Conservation (phyloP, 768 basidiomycete genomes). For the Boletus pseudopeckii region DNA sequence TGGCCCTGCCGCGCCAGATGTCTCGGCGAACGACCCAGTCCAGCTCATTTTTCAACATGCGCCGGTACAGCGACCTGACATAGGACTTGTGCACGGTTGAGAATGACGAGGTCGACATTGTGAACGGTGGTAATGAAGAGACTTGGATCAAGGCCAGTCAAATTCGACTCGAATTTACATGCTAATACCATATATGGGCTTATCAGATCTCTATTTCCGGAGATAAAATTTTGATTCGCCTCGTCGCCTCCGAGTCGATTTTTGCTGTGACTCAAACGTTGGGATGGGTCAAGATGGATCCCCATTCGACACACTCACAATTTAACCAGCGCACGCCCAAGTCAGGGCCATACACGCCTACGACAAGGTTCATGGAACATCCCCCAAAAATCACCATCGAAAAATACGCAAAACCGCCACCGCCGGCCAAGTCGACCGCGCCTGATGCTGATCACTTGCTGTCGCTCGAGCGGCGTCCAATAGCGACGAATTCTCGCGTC, state of each 20-base stretch:
- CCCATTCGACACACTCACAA: constrained; percentile 70
- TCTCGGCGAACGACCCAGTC: constrained; percentile 89
- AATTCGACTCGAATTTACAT: constrained; percentile 5
- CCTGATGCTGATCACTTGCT: constrained; percentile 9
- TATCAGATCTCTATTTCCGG: not conserved
- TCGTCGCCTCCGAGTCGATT: not conserved
- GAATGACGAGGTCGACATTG: constrained; percentile 61
- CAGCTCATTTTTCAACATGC: constrained; percentile 79
- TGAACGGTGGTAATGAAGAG: constrained; percentile 7
- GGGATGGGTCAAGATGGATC: constrained; percentile 52
- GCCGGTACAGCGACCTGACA: constrained; percentile 89
- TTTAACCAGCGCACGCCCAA: constrained; percentile 73
- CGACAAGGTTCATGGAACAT: constrained; percentile 44
- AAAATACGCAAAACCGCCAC: constrained; percentile 40
- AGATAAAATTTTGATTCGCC: not conserved
- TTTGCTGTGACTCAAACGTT: not conserved
- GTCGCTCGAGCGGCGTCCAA: constrained; percentile 45
- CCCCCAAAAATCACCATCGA: constrained; percentile 41
- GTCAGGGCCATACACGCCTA: constrained; percentile 53
- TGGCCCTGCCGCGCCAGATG: constrained; percentile 79
- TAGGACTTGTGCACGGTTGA: constrained; percentile 74
- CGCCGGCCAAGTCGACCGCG: constrained; percentile 26
- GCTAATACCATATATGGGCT: constrained; percentile 16
- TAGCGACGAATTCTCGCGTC: constrained; percentile 75
- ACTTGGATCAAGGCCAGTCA: too few relatives aligned